phyloP scores from a whole-genome alignment of 208 protist genomes.

The Leishmania arabica region DNA sequence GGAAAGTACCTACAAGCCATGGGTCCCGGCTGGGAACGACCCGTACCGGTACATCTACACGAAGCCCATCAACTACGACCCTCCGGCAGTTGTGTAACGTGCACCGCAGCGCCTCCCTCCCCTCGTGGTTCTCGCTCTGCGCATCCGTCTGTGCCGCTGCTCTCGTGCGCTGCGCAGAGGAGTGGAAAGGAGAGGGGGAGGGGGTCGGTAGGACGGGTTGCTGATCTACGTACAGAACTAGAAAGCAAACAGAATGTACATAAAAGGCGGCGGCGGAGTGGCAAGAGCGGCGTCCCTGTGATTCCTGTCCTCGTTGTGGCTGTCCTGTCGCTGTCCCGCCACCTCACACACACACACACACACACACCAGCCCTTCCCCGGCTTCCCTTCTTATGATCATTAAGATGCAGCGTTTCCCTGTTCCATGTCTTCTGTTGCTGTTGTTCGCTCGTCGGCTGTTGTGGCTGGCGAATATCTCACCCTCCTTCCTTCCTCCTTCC shows the following conservation, averaged over 20 bases:
- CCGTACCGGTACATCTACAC: constrained; percentile 83
- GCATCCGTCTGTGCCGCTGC: not conserved
- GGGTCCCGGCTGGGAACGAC: constrained; percentile 73
- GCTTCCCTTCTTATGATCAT: not conserved
- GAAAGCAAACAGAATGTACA: not conserved
- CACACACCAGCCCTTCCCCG: not conserved
- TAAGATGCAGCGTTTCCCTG: not conserved
- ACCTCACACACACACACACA: not conserved
- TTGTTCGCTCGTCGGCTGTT: not conserved
- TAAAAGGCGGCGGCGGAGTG: not conserved
- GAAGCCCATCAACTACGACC: constrained; percentile 72
- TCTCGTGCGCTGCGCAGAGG: not conserved
- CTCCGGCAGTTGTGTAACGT: constrained; percentile 47
- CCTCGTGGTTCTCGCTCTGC: not conserved
- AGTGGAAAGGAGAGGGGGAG: not conserved
- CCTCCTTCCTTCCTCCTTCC: not conserved
- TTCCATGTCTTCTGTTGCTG: not conserved
- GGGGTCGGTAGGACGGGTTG: not conserved
- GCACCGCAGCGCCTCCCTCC: not conserved
- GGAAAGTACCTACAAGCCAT: constrained; percentile 76
- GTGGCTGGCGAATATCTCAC: not conserved
- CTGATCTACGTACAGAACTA: not conserved
- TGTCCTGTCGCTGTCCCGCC: not conserved
- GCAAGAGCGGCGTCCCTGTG: not conserved
- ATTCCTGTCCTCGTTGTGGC: not conserved